A percentile compares a stretch with the other conserved stretches of the same genome.
These are phyloP conservation scores for Irpex sp. DNA, from an alignment of 1,284 basidiomycete genomes.

Conservation along the genomic window DNA sequence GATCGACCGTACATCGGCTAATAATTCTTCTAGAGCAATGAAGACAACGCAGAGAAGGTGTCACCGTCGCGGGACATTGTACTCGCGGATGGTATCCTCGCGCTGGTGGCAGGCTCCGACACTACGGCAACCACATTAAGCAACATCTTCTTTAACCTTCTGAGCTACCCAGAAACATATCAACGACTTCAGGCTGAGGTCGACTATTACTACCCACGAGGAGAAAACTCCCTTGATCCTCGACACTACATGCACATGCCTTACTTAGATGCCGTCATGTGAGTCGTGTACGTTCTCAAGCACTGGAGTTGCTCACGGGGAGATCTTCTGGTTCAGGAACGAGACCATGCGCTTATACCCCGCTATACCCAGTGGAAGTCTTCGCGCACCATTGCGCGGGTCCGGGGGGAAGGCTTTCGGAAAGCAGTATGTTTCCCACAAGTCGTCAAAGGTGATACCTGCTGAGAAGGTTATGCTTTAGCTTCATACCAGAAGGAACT, in stretches of 20 bases:
- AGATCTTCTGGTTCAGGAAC: slow-evolving; percentile 37
- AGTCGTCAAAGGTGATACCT: slow-evolving; percentile 16
- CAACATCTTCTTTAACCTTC: slow-evolving; percentile 19
- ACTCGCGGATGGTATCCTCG: slow-evolving; percentile 3
- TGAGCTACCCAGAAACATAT: slow-evolving; percentile 20
- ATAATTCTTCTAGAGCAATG: not conserved
- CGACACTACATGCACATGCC: slow-evolving; percentile 21
- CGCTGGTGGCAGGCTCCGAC: slow-evolving; percentile 29
- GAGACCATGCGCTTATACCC: slow-evolving; percentile 56
- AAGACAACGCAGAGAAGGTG: not conserved
- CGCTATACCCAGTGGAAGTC: slow-evolving; percentile 46
- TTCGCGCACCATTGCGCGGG: slow-evolving; percentile 34
- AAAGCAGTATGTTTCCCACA: slow-evolving; percentile 22
- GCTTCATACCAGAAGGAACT: slow-evolving; percentile 26
- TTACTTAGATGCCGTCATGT: slow-evolving; percentile 30
- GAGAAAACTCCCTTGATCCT: slow-evolving; percentile 22
- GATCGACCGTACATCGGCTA: not conserved
- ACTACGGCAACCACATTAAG: slow-evolving; percentile 24
- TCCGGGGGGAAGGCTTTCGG: slow-evolving; percentile 18
- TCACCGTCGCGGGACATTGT: not conserved
- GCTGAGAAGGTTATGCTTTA: slow-evolving; percentile 1
- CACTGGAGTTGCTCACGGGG: slow-evolving; percentile 5
- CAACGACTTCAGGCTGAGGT: slow-evolving; percentile 24
- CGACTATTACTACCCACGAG: slow-evolving; percentile 23
- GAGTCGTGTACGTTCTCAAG: slow-evolving; percentile 14